Conservation (phyloP, 2,329 filamentous ascomycete genomes). For the Trichoderma cornu-damae region DNA sequence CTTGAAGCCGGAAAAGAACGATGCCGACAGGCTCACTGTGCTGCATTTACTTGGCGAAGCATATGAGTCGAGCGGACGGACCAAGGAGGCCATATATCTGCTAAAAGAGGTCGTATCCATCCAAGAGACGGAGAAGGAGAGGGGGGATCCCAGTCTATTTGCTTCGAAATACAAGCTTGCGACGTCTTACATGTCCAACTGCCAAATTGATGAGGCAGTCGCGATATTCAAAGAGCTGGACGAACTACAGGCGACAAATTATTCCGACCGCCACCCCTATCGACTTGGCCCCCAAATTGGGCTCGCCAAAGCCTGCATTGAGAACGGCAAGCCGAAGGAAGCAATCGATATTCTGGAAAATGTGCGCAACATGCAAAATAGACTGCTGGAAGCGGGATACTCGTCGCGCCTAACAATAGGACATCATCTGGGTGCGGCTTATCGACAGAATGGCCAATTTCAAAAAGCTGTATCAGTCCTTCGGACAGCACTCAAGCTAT, state of each 20-base stretch:
- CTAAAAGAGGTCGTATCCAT: constrained; percentile 14
- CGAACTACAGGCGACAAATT: neutral
- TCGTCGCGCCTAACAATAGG: neutral
- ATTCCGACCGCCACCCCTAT: constrained; percentile 2
- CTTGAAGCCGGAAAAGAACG: neutral
- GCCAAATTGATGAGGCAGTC: constrained; percentile 14
- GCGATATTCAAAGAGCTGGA: constrained; percentile 14
- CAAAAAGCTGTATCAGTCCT: constrained; percentile 6
- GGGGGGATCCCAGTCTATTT: constrained; percentile 11
- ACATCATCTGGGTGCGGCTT: constrained; percentile 11
- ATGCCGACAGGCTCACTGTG: neutral
- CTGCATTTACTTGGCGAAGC: neutral
- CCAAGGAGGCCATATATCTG: constrained; percentile 12
- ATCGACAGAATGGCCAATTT: constrained; percentile 9
- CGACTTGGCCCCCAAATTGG: constrained; percentile 9
- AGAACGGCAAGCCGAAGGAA: neutral
- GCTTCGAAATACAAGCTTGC: constrained; percentile 15
- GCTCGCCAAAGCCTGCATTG: constrained; percentile 10
- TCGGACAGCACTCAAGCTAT: neutral
- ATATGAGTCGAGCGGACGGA: constrained; percentile 12
- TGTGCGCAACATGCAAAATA: neutral
- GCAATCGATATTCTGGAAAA: constrained; percentile 14
- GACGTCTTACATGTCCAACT: constrained; percentile 3
- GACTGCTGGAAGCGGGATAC: constrained; percentile 1
- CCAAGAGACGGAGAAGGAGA: neutral